These are phyloP conservation scores for Curvularia lunata DNA, from an alignment of 2,329 filamentous ascomycete genomes.

Conservation along the genomic window DNA sequence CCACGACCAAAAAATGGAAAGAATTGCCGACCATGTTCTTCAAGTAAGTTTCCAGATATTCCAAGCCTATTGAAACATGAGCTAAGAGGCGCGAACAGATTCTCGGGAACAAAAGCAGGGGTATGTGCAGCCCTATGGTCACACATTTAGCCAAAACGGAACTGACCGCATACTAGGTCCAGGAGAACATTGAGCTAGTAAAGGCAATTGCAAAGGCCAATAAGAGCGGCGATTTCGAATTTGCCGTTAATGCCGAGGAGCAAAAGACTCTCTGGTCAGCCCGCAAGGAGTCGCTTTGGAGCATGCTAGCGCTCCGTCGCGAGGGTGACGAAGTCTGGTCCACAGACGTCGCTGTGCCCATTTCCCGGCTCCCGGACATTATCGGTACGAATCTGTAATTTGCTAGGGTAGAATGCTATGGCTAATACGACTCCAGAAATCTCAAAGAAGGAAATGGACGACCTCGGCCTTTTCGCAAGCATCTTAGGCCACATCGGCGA, in stretches of 20 bases:
- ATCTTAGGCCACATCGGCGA: slow-evolving; percentile 91
- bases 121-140: slow-evolving; percentile 33
- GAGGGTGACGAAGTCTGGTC: slow-evolving; percentile 66
- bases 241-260: slow-evolving; percentile 61
- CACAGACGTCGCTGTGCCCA: slow-evolving; percentile 66
- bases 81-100: slow-evolving; percentile 48
- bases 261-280: slow-evolving; percentile 66
- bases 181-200: slow-evolving; percentile 75
- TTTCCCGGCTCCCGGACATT: slow-evolving; percentile 67
- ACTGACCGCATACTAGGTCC: slow-evolving; percentile 58
- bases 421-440: slow-evolving; percentile 63
- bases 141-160: slow-evolving; percentile 28
- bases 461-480: slow-evolving; percentile 83
- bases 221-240: slow-evolving; percentile 61
- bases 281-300: slow-evolving; percentile 66
- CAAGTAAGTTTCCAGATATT: slow-evolving; percentile 60
- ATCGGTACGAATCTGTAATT: slow-evolving; percentile 54
- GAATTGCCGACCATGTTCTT: slow-evolving; percentile 82
- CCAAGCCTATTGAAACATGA: slow-evolving; percentile 9
- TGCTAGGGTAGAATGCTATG: background rate
- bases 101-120: slow-evolving; percentile 78
- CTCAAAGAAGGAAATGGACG: slow-evolving; percentile 87
- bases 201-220: slow-evolving; percentile 70
- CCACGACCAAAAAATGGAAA: slow-evolving; percentile 74
- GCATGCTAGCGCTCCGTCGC: slow-evolving; percentile 63